Base-by-base conservation (phyloP, 2,329 filamentous ascomycete species). In the Botrytis cinerea region DNA sequence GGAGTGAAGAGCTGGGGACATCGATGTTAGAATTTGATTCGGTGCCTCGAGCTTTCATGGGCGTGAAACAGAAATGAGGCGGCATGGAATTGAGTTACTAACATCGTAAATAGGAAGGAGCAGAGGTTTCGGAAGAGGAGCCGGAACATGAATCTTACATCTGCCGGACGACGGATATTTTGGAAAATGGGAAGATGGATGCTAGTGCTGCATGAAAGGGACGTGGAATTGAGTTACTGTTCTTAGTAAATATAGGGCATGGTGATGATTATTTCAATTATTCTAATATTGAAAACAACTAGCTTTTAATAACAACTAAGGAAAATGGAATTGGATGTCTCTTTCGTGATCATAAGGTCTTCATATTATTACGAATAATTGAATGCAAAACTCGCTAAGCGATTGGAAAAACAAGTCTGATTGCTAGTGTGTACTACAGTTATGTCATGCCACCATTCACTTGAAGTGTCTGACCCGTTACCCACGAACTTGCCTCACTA, bases 91-190 rank as follows among this genome's bases (percentile, higher is more conserved):
- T 10, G 14, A 3, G 32, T 18, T 3, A 28, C 63, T 67, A 51
- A 67, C 22, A 20, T 28, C 28, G n/a, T 57, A 20, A 6, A 57
- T 28, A 71, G 3, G 89, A 91, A 77, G 87, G 89, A 16, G 86
- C 85, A 43, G 88, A 91, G 82, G 81, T 83, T 9, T 86, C 87
- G 79, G 85, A 86, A 22, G 88, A 88, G 73, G 86, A 88, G 73
- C 87, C 87, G 4, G 68, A 74, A 5, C 69, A 73, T 28, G 75
- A 76, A 20, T 16, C 40, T 12, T 74, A 73, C 43, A 60, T 38
- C 8, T 28, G 18, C 45, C 18, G 38, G 57, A 74, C 48, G 68
- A 68, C 18, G 62, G 73, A 45, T 64, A 14, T 40, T 18, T n/a
- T 20, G 20, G 59, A 51, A 51, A 70, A 32, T 48, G 60, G 51